phyloP scores from a whole-genome alignment of 2,329 filamentous ascomycete genomes.

The Penicillium sp. region DNA sequence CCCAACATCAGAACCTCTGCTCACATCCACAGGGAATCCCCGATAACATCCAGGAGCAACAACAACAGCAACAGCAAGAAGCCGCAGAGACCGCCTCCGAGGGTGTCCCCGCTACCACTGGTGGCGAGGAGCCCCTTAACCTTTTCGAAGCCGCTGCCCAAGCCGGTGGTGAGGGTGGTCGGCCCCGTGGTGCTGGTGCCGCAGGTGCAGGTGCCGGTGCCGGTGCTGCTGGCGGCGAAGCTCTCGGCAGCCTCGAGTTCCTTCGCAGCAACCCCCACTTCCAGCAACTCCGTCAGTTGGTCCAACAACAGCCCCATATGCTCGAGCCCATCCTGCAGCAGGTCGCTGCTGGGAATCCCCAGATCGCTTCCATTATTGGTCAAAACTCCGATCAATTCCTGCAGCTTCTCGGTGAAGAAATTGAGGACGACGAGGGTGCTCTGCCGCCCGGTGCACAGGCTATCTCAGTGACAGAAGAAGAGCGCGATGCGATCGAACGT shows the following conservation, averaged over 20 bases:
- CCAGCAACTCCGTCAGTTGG: constrained; percentile 93
- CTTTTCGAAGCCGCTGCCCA: constrained; percentile 92
- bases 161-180: constrained; percentile 52
- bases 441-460: constrained; percentile 85
- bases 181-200: constrained; percentile 27
- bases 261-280: constrained; percentile 95
- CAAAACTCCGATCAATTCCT: constrained; percentile 93
- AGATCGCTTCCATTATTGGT: constrained; percentile 88
- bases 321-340: constrained; percentile 97
- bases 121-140: constrained; percentile 70
- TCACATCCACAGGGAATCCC: constrained; percentile 73
- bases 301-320: constrained; percentile 98
- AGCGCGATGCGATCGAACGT: constrained; percentile 94
- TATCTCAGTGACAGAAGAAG: constrained; percentile 91
- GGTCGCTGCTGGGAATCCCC: constrained; percentile 90
- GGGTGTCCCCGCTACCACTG: constrained; percentile 34
- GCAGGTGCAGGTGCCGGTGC: constrained; percentile 40
- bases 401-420: constrained; percentile 83
- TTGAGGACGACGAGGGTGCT: constrained; percentile 68
- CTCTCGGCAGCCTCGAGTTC: constrained; percentile 83
- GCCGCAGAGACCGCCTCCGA: constrained; percentile 47
- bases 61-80: constrained; percentile 63
- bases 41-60: constrained; percentile 74
- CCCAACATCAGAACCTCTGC: not conserved
- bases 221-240: constrained; percentile 56